Percentiles rank a stretch among this genome's conserved stretches.
Evolutionary conservation across 2,329 filamentous ascomycete genomes (phyloP).

Genomic region (Aspergillus neotritici): DNA sequence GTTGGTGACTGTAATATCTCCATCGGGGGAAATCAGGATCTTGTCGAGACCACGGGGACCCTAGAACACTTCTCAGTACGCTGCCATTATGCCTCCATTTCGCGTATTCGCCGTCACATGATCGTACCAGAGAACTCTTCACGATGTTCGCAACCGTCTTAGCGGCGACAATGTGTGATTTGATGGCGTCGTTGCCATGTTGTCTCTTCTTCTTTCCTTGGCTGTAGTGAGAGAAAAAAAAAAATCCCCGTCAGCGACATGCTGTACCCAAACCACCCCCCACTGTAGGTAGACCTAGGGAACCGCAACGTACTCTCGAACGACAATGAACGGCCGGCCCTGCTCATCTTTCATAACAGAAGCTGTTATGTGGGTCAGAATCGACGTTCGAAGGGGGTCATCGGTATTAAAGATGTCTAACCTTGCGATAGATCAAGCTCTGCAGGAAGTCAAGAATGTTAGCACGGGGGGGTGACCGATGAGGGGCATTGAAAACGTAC

Average conservation of each 20-base stretch:
- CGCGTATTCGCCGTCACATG: constrained; percentile 1
- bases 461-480: constrained; percentile 19
- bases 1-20: constrained; percentile 98
- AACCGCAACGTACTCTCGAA: constrained; percentile 72
- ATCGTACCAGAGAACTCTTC: constrained; percentile 75
- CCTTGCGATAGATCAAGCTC: constrained; percentile 47
- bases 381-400: constrained; percentile 16
- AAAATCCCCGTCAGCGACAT: constrained; percentile 7
- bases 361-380: constrained; percentile 41
- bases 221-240: constrained; percentile 41
- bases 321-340: constrained; percentile 94
- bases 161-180: constrained; percentile 94
- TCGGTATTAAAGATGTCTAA: constrained; percentile 15
- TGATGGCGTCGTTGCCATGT: constrained; percentile 94
- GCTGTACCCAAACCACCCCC: not conserved
- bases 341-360: constrained; percentile 93
- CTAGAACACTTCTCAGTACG: constrained; percentile 28
- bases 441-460: constrained; percentile 22
- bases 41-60: constrained; percentile 96
- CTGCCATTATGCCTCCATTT: not conserved
- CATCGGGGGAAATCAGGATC: constrained; percentile 96
- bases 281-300: not conserved
- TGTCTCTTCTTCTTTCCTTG: constrained; percentile 97
- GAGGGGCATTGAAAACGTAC: constrained; percentile 40
- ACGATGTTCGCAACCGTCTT: constrained; percentile 95